Evolutionary conservation across 768 basidiomycete species (phyloP).

Genomic region (Exidia glandulosa): DNA sequence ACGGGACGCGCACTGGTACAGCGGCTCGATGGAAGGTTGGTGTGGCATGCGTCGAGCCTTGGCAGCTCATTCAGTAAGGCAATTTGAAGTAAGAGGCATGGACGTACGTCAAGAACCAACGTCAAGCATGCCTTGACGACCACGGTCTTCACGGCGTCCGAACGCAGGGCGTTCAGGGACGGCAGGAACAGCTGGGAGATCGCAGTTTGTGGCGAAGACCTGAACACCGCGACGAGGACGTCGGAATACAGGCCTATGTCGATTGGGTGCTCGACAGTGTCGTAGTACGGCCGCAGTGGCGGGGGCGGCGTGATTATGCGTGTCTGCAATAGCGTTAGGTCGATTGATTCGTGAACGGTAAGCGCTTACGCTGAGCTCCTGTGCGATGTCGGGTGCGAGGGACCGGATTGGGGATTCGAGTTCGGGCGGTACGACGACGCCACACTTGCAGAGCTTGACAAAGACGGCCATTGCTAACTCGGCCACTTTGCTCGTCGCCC

Average conservation of each 20-base stretch:
- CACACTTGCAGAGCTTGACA: conserved; percentile 69
- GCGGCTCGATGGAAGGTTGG: conserved; percentile 2
- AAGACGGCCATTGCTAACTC: conserved; percentile 64
- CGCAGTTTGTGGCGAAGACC: conserved; percentile 56
- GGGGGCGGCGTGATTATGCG: conserved; percentile 22
- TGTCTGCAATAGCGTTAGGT: conserved; percentile 11
- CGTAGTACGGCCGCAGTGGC: conserved; percentile 49
- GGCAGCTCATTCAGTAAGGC: not conserved
- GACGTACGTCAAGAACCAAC: conserved; percentile 50
- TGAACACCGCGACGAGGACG: conserved; percentile 59
- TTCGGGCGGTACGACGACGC: conserved; percentile 36
- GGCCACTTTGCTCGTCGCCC: conserved; percentile 41
- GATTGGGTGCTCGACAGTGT: conserved; percentile 45
- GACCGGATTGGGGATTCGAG: conserved; percentile 53
- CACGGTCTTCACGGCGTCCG: conserved; percentile 70
- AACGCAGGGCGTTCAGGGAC: conserved; percentile 66
- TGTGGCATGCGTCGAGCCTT: too few species aligned
- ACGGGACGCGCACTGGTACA: not conserved
- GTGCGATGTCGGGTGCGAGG: conserved; percentile 61
- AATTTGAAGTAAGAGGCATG: too few species aligned
- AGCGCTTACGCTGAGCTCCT: conserved; percentile 63
- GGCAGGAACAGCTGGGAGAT: conserved; percentile 46
- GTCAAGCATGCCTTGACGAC: conserved; percentile 66
- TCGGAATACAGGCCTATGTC: conserved; percentile 72
- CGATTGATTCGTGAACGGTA: conserved; percentile 4